A percentile compares a stretch with the other conserved stretches of the same genome.
Conservation (phyloP, 441 rosid genomes). For the Raphanus hybrid region DNA sequence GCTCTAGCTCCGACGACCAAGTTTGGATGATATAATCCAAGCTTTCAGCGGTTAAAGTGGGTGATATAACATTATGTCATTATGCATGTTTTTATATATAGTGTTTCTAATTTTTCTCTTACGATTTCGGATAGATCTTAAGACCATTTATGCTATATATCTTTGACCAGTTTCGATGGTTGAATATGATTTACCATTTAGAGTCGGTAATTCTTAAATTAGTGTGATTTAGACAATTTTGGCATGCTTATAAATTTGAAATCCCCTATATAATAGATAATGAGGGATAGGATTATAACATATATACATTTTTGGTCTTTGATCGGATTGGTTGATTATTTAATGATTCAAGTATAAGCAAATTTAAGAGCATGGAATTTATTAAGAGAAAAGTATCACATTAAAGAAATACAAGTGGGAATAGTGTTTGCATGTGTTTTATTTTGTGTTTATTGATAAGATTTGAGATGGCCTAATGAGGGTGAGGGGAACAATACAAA, state of each 20-base stretch:
- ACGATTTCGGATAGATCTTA: neutral
- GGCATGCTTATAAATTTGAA: slow-evolving; percentile 8
- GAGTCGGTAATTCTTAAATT: neutral
- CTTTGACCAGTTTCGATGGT: slow-evolving; percentile 12
- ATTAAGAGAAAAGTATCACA: neutral
- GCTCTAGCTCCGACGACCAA: too few relatives aligned
- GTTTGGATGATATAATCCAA: neutral
- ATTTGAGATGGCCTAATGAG: slow-evolving; percentile 34
- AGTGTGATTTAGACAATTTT: neutral
- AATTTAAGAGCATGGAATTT: neutral
- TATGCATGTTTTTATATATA: neutral
- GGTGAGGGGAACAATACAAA: slow-evolving; percentile 33
- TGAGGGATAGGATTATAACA: neutral
- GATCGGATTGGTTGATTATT: slow-evolving; percentile 23
- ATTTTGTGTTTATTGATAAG: slow-evolving; percentile 25
- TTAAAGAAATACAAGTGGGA: slow-evolving; percentile 15
- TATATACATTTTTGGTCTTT: neutral
- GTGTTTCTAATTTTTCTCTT: neutral
- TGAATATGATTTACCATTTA: slow-evolving; percentile 8
- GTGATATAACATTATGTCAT: neutral
- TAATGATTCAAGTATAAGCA: slow-evolving; percentile 9
- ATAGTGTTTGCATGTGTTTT: slow-evolving; percentile 37
- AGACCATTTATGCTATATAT: slow-evolving; percentile 1
- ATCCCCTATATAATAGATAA: neutral
- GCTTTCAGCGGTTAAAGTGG: too few relatives aligned